Conservation (phyloP, 2,329 filamentous ascomycete species). For the Penicillium olsonii region DNA sequence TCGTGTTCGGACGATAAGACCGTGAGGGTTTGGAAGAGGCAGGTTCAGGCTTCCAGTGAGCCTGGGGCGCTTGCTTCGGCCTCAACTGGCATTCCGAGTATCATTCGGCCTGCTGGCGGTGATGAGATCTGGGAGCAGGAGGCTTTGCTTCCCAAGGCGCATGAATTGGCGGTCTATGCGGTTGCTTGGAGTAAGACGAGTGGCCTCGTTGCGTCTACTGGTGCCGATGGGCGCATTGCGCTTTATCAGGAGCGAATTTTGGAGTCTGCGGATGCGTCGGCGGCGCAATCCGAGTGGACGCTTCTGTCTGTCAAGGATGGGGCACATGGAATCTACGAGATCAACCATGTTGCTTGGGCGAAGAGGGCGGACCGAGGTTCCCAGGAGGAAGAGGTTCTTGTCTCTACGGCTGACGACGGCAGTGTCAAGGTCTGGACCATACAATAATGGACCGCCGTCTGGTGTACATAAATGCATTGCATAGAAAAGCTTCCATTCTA, state of each 20-base stretch:
- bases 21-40: slow-evolving; percentile 75
- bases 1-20: slow-evolving; percentile 85
- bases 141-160: slow-evolving; percentile 69
- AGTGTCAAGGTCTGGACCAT: slow-evolving; percentile 80
- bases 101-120: slow-evolving; percentile 71
- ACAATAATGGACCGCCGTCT: slow-evolving; percentile 4
- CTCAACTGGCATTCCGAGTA: slow-evolving; percentile 73
- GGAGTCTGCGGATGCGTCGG: slow-evolving; percentile 25
- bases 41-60: slow-evolving; percentile 30
- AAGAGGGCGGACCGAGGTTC: slow-evolving; percentile 67
- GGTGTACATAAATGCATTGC: background rate
- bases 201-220: slow-evolving; percentile 81
- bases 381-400: slow-evolving; percentile 67
- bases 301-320: slow-evolving; percentile 68
- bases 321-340: slow-evolving; percentile 87
- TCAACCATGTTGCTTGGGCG: slow-evolving; percentile 92
- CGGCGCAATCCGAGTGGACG: slow-evolving; percentile 66
- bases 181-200: slow-evolving; percentile 77
- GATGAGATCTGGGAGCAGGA: slow-evolving; percentile 85
- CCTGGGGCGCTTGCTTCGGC: slow-evolving; percentile 30
- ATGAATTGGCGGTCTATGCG: slow-evolving; percentile 81
- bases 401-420: slow-evolving; percentile 92
- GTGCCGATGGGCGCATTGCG: slow-evolving; percentile 80
- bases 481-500: slow-evolving; percentile 7
- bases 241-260: slow-evolving; percentile 69